These are phyloP conservation scores for Talaromyces sp. DNA, from an alignment of 2,329 filamentous ascomycete species.

Conservation along the genomic window DNA sequence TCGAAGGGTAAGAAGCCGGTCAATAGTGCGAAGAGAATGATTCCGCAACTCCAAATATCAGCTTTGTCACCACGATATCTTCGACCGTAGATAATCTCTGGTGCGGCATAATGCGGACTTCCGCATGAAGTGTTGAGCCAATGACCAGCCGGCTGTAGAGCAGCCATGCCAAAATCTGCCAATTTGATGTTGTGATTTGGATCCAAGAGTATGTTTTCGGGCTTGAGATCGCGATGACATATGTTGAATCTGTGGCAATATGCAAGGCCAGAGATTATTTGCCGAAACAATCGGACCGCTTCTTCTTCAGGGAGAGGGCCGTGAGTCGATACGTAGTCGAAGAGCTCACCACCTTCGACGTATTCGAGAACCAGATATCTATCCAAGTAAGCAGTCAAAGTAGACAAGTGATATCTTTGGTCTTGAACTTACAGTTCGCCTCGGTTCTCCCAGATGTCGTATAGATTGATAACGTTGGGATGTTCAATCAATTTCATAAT, in stretches of 20 bases:
- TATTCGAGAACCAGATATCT: slow-evolving; percentile 95
- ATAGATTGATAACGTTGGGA: slow-evolving; percentile 87
- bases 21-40: slow-evolving; percentile 84
- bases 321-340: slow-evolving; percentile 73
- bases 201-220: slow-evolving; percentile 91
- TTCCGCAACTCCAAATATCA: slow-evolving; percentile 92
- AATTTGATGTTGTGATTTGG: slow-evolving; percentile 76
- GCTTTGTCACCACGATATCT: slow-evolving; percentile 80
- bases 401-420: not conserved
- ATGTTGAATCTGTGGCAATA: slow-evolving; percentile 95
- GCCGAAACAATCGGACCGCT: slow-evolving; percentile 79
- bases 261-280: slow-evolving; percentile 85
- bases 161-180: slow-evolving; percentile 97
- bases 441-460: slow-evolving; percentile 96
- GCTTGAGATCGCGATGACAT: slow-evolving; percentile 93
- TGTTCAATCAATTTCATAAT: slow-evolving; percentile 97
- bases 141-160: slow-evolving; percentile 74
- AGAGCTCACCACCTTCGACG: slow-evolving; percentile 78
- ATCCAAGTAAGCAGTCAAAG: not conserved
- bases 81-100: slow-evolving; percentile 75
- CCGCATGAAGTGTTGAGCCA: slow-evolving; percentile 87
- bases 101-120: slow-evolving; percentile 93
- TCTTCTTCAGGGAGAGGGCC: slow-evolving; percentile 75
- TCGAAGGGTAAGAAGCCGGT: slow-evolving; percentile 82
- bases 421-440: slow-evolving; percentile 72